Evolutionary conservation across 129 eudicot species (phyloP), one percentile per base, ranked within the genome.

Genomic region (Pittosporum tobira): DNA sequence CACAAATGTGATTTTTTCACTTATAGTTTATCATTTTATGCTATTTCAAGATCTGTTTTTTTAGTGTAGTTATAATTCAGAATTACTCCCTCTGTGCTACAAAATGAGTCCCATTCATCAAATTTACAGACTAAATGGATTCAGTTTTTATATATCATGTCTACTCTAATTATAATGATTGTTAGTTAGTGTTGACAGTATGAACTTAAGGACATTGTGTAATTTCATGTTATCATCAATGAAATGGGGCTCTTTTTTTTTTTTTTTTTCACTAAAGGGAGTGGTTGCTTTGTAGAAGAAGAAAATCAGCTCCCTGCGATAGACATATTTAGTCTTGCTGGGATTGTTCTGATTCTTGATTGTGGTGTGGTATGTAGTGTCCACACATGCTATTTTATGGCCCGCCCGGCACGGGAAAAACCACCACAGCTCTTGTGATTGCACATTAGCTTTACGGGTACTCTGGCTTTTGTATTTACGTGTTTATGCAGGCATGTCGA

Each of bases 381-480:
- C 99, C 94, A 0, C 99, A 93, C 23, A 93, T 93, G 99, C 73
- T 93, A 24, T 93, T 93, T 75, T 87, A 93, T 51, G 99, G 99
- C 1, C 99, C 96, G 10, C 99, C 99, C 11, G 99, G 99, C 11
- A 93, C 96, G 0, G 99, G 96, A 0, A 93, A 93, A 77, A 93
- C 99, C 15, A 93, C 99, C 40, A 87, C 99, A 5, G 99, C 94
- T 0, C 87, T 93, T 19, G 99, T 96, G 53, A 93, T 93, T 72
- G 85, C 88, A 30, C 96, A 86, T 64, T 94, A 91, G 88, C 98
- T 91, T 65, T 91, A 71, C 47, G 96, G 98, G 98, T 90, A 78
- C 28, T 29, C 14, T 5, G 15, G 25, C 9, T 55, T 54, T 51
- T 24, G 8, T 26, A 10, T 31, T 11, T 45, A 18, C 4, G 22